Evolutionary conservation across 306 rosid species (phyloP).

Genomic region (Lupinus albus): DNA sequence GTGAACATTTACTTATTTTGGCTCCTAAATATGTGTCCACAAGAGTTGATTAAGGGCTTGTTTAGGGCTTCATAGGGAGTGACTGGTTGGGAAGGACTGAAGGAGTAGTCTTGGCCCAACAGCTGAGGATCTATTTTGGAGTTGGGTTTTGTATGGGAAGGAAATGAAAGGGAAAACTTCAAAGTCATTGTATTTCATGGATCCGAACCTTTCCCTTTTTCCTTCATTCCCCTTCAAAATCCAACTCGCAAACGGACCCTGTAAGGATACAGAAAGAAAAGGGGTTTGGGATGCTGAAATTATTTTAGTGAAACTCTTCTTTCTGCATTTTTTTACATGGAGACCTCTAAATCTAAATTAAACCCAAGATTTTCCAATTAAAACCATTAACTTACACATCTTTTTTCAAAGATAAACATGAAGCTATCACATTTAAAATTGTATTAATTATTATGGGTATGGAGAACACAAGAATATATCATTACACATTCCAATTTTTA

Average conservation of each 20-base stretch:
- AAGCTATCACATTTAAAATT: neutral
- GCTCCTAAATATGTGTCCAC: conserved; percentile 2
- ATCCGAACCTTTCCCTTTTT: too few relatives aligned
- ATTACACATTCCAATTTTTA: neutral
- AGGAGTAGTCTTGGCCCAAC: neutral
- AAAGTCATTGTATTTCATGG: too few relatives aligned
- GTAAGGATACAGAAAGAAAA: neutral
- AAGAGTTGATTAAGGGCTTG: neutral
- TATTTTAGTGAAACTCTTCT: neutral
- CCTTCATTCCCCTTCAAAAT: too few relatives aligned
- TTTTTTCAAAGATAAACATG: conserved; percentile 2
- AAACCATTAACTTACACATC: neutral
- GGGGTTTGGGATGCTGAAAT: neutral
- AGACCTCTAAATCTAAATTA: conserved; percentile 2
- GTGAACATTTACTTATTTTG: neutral
- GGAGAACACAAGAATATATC: neutral
- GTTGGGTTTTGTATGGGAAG: too few relatives aligned
- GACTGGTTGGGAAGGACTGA: neutral
- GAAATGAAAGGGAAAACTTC: too few relatives aligned
- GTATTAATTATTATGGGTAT: neutral
- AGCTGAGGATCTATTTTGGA: too few relatives aligned
- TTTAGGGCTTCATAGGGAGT: conserved; percentile 3
- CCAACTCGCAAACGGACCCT: too few relatives aligned
- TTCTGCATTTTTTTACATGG: neutral
- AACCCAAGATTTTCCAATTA: neutral